Percentiles rank a stretch among this genome's conserved stretches.
phyloP scores from a whole-genome alignment of 345 rosid genomes.

The Punica granatum region DNA sequence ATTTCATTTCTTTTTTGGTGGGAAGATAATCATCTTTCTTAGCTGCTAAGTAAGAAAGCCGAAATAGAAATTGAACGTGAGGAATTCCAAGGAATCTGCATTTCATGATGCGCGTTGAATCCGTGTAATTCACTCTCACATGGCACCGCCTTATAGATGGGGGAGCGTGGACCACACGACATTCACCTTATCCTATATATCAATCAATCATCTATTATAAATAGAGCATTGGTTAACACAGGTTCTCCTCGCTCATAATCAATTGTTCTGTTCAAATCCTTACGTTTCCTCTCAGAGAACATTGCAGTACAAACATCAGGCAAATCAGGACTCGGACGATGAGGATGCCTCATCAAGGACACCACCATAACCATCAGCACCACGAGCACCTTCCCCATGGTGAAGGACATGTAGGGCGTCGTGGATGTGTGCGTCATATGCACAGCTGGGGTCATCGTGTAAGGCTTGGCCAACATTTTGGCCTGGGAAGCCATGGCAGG shows the following conservation, averaged over 20 bases:
- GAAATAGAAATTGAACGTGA: background rate
- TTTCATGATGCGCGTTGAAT: background rate
- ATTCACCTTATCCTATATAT: no score
- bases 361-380: background rate
- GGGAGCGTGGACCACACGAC: background rate
- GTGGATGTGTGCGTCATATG: background rate
- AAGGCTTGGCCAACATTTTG: background rate
- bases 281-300: no score
- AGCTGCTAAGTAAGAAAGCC: background rate
- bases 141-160: background rate
- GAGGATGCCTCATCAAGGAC: background rate
- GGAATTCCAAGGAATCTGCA: background rate
- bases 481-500: background rate
- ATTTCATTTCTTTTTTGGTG: no score
- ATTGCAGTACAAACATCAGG: no score
- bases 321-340: background rate
- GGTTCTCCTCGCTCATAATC: no score
- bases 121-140: background rate
- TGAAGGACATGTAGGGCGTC: background rate
- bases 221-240: background rate
- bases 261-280: no score
- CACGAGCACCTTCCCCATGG: no score
- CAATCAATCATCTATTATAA: background rate
- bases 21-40: no score
- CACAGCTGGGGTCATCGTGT: background rate